phyloP scores from a whole-genome alignment of 208 protist species.

The Acanthamoeba triangularis region DNA sequence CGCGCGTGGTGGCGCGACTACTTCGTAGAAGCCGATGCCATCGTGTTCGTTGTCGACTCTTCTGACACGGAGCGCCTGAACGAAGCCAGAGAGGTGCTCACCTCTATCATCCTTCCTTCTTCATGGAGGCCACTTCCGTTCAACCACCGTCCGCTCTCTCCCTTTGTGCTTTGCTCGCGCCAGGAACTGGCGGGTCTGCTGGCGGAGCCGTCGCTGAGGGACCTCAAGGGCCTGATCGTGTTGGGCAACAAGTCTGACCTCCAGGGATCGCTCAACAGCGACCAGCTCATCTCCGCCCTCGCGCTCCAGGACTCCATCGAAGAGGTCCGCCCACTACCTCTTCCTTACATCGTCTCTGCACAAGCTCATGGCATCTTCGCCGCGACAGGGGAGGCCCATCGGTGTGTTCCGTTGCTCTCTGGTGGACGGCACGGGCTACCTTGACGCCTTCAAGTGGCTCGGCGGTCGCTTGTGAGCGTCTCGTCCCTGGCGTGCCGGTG shows the following conservation, averaged over 20 bases:
- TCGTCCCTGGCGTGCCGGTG: no score
- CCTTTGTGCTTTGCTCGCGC: background rate
- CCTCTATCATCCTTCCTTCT: no score
- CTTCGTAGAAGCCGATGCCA: conserved; percentile 39
- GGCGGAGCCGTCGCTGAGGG: background rate
- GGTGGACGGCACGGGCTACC: conserved; percentile 65
- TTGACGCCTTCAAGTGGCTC: conserved; percentile 60
- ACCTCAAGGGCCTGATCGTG: conserved; percentile 37
- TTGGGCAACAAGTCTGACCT: conserved; percentile 63
- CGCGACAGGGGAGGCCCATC: background rate
- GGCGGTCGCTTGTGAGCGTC: background rate
- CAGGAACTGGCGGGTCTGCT: conserved; percentile 37
- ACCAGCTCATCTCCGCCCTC: conserved; percentile 49
- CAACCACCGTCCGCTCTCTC: background rate
- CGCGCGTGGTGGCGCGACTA: conserved; percentile 79
- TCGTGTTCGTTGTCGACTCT: conserved; percentile 83
- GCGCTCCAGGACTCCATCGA: conserved; percentile 14
- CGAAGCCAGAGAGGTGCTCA: conserved; percentile 74
- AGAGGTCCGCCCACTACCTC: background rate
- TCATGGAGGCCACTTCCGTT: background rate
- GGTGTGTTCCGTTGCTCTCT: conserved; percentile 59
- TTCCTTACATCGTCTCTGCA: background rate
- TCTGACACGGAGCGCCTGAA: conserved; percentile 76
- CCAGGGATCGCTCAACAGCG: background rate
- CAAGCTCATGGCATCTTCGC: background rate